A percentile compares a stretch with the other conserved stretches of the same genome.
Conservation (phyloP, 768 basidiomycete genomes). For the Psilocybe subaeruginosa region DNA sequence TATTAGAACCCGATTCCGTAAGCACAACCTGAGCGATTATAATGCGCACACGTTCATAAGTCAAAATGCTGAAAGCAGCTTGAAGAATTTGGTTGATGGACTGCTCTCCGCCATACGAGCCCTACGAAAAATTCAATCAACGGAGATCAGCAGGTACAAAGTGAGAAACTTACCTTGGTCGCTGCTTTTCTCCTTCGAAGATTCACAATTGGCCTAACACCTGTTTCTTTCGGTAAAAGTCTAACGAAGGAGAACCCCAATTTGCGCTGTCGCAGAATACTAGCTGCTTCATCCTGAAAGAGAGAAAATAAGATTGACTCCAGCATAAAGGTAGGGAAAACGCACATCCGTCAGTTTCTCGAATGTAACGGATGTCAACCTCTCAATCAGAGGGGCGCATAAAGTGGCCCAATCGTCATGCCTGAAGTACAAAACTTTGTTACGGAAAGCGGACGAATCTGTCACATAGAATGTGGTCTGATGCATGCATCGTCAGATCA, state of each 20-base stretch:
- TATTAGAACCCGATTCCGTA: not conserved
- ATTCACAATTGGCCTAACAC: constrained; percentile 94
- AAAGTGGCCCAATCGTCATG: constrained; percentile 93
- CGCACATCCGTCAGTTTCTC: constrained; percentile 68
- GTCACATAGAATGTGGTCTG: constrained; percentile 96
- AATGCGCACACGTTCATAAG: constrained; percentile 78
- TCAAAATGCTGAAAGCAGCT: constrained; percentile 84
- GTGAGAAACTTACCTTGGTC: constrained; percentile 17
- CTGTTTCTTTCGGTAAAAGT: constrained; percentile 91
- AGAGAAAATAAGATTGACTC: not conserved
- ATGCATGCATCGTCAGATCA: not conserved
- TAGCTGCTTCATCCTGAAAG: constrained; percentile 62
- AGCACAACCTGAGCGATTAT: not conserved
- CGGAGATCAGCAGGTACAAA: not conserved
- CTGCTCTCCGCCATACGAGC: constrained; percentile 34
- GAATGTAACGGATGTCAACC: constrained; percentile 75
- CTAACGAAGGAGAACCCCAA: constrained; percentile 88
- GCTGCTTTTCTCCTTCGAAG: constrained; percentile 55
- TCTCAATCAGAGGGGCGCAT: constrained; percentile 78
- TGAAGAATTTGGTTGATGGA: constrained; percentile 91
- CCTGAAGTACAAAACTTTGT: constrained; percentile 87
- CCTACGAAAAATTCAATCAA: constrained; percentile 23
- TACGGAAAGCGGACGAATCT: constrained; percentile 83
- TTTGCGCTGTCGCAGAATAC: constrained; percentile 68
- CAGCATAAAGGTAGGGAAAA: not conserved